These are phyloP conservation scores for Cordyceps farinosa DNA, from an alignment of 2,329 filamentous ascomycete genomes.

Conservation along the genomic window DNA sequence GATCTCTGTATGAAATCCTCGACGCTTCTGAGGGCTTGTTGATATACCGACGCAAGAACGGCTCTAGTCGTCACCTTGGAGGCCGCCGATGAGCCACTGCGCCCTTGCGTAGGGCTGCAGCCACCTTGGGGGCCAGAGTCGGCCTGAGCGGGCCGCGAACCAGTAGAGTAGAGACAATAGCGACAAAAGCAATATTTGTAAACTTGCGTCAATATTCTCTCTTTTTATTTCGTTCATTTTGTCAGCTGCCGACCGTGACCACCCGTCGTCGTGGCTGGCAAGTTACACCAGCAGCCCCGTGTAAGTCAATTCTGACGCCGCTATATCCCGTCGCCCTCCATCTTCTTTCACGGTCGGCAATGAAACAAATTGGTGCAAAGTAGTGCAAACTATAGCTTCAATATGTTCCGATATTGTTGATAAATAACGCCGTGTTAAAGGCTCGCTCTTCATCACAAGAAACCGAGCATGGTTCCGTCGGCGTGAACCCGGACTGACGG, in stretches of 20 bases:
- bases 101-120: slow-evolving; percentile 23
- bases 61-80: slow-evolving; percentile 29
- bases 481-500: no score
- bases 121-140: slow-evolving; percentile 21
- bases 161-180: background rate
- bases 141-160: slow-evolving; percentile 5
- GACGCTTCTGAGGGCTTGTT: slow-evolving; percentile 20
- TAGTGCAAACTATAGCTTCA: background rate
- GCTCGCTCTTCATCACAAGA: no score
- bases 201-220: background rate
- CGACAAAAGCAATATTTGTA: background rate
- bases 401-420: no score
- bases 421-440: no score
- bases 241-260: no score
- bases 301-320: background rate
- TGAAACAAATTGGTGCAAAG: no score
- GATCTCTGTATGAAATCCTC: slow-evolving; percentile 25
- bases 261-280: no score
- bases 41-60: slow-evolving; percentile 32
- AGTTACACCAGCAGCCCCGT: background rate
- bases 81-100: slow-evolving; percentile 29
- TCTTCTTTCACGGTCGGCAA: background rate
- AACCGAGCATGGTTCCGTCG: no score
- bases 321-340: background rate
- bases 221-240: no score